phyloP scores from a whole-genome alignment of 164 flowering plant species.

The Stephania yunnanensis region DNA sequence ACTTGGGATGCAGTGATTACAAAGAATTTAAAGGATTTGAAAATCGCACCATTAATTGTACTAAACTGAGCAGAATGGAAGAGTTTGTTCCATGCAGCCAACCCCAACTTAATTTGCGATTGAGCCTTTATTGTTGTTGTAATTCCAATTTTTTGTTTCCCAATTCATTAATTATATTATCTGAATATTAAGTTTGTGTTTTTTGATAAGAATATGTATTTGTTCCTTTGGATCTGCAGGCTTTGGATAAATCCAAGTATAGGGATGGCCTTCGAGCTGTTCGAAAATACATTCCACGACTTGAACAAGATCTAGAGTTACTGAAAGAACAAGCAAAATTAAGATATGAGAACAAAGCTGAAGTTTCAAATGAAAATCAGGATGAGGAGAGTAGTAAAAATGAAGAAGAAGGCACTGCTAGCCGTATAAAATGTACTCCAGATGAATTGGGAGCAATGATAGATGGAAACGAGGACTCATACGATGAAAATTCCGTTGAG shows the following conservation, averaged over 20 bases:
- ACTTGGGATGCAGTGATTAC: no score
- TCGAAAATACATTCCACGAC: slow-evolving; percentile 66
- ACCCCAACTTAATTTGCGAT: no score
- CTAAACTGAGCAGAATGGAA: no score
- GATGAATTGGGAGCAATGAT: slow-evolving; percentile 31
- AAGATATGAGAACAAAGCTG: slow-evolving; percentile 21
- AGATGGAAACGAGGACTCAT: slow-evolving; percentile 17
- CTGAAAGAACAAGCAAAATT: slow-evolving; percentile 40
- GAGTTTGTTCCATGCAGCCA: no score
- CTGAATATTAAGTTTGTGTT: background rate
- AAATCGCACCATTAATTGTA: no score
- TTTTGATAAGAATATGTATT: background rate
- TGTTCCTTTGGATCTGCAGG: slow-evolving; percentile 35
- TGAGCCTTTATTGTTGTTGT: no score
- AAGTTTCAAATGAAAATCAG: slow-evolving; percentile 16
- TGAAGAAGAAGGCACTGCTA: slow-evolving; percentile 12
- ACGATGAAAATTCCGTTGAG: slow-evolving; percentile 27
- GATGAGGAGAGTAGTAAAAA: slow-evolving; percentile 5
- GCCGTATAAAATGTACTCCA: slow-evolving; percentile 21
- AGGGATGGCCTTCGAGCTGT: slow-evolving; percentile 78
- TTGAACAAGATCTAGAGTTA: slow-evolving; percentile 71
- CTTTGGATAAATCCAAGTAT: slow-evolving; percentile 81
- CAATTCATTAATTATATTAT: background rate
- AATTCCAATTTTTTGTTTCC: background rate
- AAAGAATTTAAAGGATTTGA: no score